Evolutionary conservation across 2,329 filamentous ascomycete species (phyloP), one percentile per base, ranked within the genome.

Genomic region (Lithohypha guttulata): DNA sequence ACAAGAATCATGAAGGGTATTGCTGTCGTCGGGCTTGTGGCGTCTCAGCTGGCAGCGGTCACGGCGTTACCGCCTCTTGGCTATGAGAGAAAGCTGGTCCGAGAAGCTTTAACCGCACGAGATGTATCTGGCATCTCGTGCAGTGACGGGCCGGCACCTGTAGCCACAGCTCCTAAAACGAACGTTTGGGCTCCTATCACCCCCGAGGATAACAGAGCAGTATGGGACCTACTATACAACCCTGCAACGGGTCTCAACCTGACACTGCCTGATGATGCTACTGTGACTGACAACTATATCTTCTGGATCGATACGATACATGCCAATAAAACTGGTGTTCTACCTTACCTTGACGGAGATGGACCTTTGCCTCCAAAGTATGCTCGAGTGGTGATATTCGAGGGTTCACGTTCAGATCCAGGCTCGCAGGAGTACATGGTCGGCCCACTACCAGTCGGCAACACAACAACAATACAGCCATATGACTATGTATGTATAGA

Each of bases 251-350:
- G 62, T 2, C 52, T 71, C 31, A 70, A 71, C 48, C 52, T 70
- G 41, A 70, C 66, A 0, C 32, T 55, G 6, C 59, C 62, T 1
- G 51, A 46, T 2, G 46, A 55, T 6, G 62, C 64, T 18, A 34
- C 23, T 5, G 28, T 38, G n/a, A 6, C 21, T 10, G 67, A 71
- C 49, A 71, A 71, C 51, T 64, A 64, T 39, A 58, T 70, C 25
- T 62, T 57, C 44, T 65, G 58, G 52, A 59, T 71, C n/a, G 68
- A 71, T 44, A 62, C 63, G 1, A 52, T 72, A 2, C 64, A 59
- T 21, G 54, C 61, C 6, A 72, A 72, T 53, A 72, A 72, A 48
- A 59, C 62, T 0, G 57, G 59, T 33, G 64, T 60, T 1, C 48
- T 71, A 4, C 56, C 60, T n/a, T 72, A 65, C 49, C 47, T 71